These are phyloP conservation scores for Cyclocybe cylindracea DNA, from an alignment of 768 basidiomycete genomes.

Conservation along the genomic window DNA sequence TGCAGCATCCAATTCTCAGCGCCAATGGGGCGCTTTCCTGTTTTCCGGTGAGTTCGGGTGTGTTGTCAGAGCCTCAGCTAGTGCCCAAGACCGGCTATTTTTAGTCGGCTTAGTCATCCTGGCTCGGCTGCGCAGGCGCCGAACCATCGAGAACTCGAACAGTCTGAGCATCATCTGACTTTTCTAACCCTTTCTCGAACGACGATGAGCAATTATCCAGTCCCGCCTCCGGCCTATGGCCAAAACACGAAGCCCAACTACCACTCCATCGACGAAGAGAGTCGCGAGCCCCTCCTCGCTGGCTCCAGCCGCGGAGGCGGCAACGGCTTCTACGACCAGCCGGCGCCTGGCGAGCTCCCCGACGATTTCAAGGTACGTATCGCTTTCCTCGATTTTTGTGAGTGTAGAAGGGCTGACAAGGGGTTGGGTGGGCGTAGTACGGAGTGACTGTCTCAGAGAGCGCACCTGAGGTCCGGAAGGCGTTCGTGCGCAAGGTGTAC, in stretches of 20 bases:
- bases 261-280: constrained; percentile 31
- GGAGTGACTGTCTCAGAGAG: constrained; percentile 81
- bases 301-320: constrained; percentile 46
- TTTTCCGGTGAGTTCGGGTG: too few species aligned
- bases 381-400: neutral
- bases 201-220: constrained; percentile 63
- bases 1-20: too few species aligned
- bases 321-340: constrained; percentile 73
- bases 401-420: neutral
- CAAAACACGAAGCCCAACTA: constrained; percentile 34
- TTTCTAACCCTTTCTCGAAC: constrained; percentile 18
- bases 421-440: constrained; percentile 47
- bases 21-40: too few species aligned
- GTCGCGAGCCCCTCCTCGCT: constrained; percentile 58
- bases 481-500: constrained; percentile 91
- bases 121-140: neutral
- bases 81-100: neutral
- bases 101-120: neutral
- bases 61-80: too few species aligned
- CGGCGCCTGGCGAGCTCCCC: constrained; percentile 71
- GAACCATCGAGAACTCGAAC: neutral
- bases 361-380: constrained; percentile 88
- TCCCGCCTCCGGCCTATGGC: constrained; percentile 64
- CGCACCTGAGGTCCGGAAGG: constrained; percentile 74
- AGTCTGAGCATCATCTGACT: constrained; percentile 7